phyloP scores from a whole-genome alignment of 345 rosid species.

The Sisymbrium irio region DNA sequence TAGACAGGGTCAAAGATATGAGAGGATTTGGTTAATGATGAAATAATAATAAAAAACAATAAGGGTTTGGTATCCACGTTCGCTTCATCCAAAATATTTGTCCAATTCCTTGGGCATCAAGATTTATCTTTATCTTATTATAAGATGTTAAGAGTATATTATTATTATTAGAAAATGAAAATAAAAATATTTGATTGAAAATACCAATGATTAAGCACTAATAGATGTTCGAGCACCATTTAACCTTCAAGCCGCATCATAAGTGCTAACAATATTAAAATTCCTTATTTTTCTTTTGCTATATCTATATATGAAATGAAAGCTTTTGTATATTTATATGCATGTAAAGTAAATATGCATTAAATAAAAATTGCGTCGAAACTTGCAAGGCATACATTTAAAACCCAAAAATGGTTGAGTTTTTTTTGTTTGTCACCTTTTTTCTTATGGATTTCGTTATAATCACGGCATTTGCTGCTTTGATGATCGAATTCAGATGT shows the following conservation, averaged over 20 bases:
- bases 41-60: not conserved
- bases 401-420: not conserved
- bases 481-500: not conserved
- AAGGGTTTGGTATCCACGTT: constrained; percentile 29
- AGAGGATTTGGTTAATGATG: not conserved
- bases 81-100: constrained; percentile 7
- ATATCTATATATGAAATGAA: not conserved
- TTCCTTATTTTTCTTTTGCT: not conserved
- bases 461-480: not conserved
- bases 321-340: not conserved
- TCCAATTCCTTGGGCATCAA: constrained; percentile 30
- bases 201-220: not conserved
- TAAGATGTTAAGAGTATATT: not conserved
- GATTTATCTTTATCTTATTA: constrained; percentile 3
- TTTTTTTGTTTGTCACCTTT: not conserved
- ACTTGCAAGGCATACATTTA: too few relatives aligned
- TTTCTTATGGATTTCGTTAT: not conserved
- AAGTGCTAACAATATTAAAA: too few relatives aligned
- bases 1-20: constrained; percentile 34
- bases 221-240: not conserved
- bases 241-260: not conserved
- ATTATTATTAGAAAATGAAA: not conserved
- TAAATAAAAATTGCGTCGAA: not conserved
- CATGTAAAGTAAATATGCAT: not conserved
- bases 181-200: not conserved